Base-by-base conservation (phyloP, 345 rosid genomes). In the Eucalyptus pauciflora region DNA sequence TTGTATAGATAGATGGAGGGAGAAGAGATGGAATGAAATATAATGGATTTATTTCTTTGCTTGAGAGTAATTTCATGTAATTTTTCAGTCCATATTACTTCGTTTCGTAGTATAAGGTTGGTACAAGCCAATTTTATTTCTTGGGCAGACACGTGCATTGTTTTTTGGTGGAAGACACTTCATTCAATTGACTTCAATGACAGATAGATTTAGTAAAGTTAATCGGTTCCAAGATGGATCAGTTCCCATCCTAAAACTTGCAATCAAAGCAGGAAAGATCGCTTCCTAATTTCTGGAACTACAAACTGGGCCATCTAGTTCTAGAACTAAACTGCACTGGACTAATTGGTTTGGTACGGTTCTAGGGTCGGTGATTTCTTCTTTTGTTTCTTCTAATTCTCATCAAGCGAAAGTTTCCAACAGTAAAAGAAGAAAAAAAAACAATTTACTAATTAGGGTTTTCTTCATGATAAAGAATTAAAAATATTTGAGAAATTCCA, bases 301-400 rank as follows among this genome's bases (percentile, higher is more conserved):
- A 29, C 7, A 27, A 62, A 13, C 8, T 0, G 2, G n/a, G 2
- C 7, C n/a, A 58, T 27, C 67, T 27, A 27, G 67, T 58, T 27
- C 13, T 25, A 27, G n/a, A 25, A 58, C 5, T 20, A 4, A 62
- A 13, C 3, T 0, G 3, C 5, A 29, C 33, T 1, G 20, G 4
- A 18, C 2, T 7, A 9, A 64, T 10, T 0, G 6, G 22, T 16
- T 18, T 37, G 6, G 11, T 67, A 15, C 1, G 11, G 0, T 67
- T 67, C 22, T 67, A 67, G 12, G 24, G 76, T n/a, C 0, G 7
- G 24, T 69, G 45, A 33, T 31, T 71, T 37, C 45, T 18, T 71
- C 22, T 17, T 67, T 8, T 33, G 79, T 33, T 33, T 71, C 13
- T 71, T 71, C 6, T 9, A 37, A 37, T 18, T 71, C 13, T 18